Conservation (phyloP, 2,329 filamentous ascomycete species). For the Trichoderma afroharzianum region DNA sequence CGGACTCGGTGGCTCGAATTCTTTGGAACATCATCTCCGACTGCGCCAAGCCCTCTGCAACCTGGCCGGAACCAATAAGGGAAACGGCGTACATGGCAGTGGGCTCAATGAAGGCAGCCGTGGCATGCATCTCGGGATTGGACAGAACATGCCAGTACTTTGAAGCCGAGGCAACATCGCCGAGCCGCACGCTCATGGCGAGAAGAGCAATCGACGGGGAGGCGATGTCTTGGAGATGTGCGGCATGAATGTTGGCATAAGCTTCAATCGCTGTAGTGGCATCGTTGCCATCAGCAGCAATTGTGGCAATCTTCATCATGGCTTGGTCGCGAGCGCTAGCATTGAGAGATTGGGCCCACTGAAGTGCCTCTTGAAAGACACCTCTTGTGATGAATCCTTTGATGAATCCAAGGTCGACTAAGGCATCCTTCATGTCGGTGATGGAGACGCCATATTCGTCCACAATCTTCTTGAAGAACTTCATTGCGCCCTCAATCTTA, state of each 20-base stretch:
- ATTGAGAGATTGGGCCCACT: constrained; percentile 65
- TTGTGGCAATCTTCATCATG: constrained; percentile 69
- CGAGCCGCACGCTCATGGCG: constrained; percentile 79
- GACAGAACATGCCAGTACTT: constrained; percentile 77
- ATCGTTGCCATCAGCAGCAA: constrained; percentile 77
- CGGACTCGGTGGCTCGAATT: constrained; percentile 61
- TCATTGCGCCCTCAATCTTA: constrained; percentile 74
- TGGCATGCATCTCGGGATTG: constrained; percentile 56
- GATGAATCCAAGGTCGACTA: constrained; percentile 73
- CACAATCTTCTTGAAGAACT: constrained; percentile 80
- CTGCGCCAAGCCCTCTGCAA: constrained; percentile 75
- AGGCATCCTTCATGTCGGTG: constrained; percentile 63
- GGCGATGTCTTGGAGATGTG: constrained; percentile 47
- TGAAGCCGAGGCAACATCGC: constrained; percentile 72
- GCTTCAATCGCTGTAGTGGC: constrained; percentile 64
- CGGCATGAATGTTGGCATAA: constrained; percentile 53
- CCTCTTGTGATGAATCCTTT: constrained; percentile 70
- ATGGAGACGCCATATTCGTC: constrained; percentile 56
- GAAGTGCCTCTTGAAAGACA: constrained; percentile 68
- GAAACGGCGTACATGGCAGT: constrained; percentile 88
- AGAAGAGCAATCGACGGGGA: constrained; percentile 74
- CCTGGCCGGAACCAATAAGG: constrained; percentile 78
- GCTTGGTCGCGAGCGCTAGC: constrained; percentile 56
- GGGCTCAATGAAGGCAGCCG: constrained; percentile 72
- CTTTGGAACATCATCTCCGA: constrained; percentile 83